Evolutionary conservation across 139 green algal species (phyloP), one percentile per base, ranked within the genome.

Genomic region (Monoraphidium neglectum): DNA sequence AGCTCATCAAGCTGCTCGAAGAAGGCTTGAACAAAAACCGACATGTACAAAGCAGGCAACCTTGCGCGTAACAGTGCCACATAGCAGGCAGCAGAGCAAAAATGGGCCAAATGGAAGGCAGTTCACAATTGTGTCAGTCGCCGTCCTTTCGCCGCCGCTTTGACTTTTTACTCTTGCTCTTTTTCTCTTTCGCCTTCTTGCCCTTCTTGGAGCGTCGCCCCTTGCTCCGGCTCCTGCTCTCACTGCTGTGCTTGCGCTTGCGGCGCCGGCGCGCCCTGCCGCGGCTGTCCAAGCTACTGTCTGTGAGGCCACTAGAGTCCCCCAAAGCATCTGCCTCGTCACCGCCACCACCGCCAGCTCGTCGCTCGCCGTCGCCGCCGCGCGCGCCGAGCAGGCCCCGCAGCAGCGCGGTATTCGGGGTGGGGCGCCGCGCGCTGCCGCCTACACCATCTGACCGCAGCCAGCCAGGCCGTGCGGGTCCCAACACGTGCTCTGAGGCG

Each of bases 401-500:
- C 53, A 78, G 28, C 72, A 70, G 37, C 33, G 38, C 57, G 35
- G 56, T 56, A 56, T 61, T 32, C 30, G 59, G 8, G 43, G 8
- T 51, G 43, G 8, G 43, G 8, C 43, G 8, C 36, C 56, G 24
- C 47, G 40, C 54, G 38, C 70, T 57, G n/a, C 1, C 38, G 6
- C 30, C 23, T 57, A 4, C 43, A 10, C 36, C 35, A 10, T 6
- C 35, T 15, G 26, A 37, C 35, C 8, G 38, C 66, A 35, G 38
- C 66, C 56, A n/a, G 18, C 35, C 38, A 43, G 32, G 28, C 37
- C 28, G 46, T 1, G 21, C 47, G 1, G 51, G 24, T 33, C 70
- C 26, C 12, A 40, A 63, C 30, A 46, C 35, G 71, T 86, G 61
- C 83, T 79, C 86, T 0, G 67, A 24, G 1, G 79, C 76, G 8